Evolutionary conservation across 2,329 filamentous ascomycete species (phyloP), one percentile per base, ranked within the genome.

Genomic region (Fusarium domesticum): DNA sequence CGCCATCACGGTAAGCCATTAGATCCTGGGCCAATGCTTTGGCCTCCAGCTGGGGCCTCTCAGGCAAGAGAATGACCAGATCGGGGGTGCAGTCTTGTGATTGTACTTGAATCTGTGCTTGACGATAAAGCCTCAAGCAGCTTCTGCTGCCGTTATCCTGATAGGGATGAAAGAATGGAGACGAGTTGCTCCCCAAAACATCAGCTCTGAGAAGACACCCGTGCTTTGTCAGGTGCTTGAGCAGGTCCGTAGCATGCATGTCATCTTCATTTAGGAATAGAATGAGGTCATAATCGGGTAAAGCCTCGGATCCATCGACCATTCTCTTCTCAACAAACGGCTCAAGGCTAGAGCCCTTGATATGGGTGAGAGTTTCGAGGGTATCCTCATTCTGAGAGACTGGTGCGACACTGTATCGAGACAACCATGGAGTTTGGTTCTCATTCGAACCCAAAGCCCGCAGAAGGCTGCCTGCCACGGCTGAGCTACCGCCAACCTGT

Each of bases 281-380:
- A 18, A 71, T 59, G 5, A 70, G 37, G 23, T 71, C 56, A 32
- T 70, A 71, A 3, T 59, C 39, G 5, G 60, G 58, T 6, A 51
- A 30, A 5, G 55, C 42, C 6, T 58, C 56, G 3, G 56, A 52
- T 1, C 56, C 45, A 37, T 57, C 49, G 3, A 55, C 28, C 2
- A 37, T 36, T 17, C 57, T 57, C n/a, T 41, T 38, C 42, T 70
- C 66, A 10, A 70, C 19, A 6, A 67, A 59, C 0, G 51, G 35
- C 17, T 57, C 46, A 3, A 59, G 16, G 1, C 19, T 25, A 3
- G 49, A 56, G 4, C 41, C 54, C 30, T 51, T 43, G 14, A 59
- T 19, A 19, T 38, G 16, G 1, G 42, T 16, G 3, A 52, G 31
- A 6, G 51, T 40, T 11, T 47, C 17, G 2, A 43, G 31, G 6